phyloP scores from a whole-genome alignment of 768 basidiomycete species.

The Thelephora aurantiotincta region DNA sequence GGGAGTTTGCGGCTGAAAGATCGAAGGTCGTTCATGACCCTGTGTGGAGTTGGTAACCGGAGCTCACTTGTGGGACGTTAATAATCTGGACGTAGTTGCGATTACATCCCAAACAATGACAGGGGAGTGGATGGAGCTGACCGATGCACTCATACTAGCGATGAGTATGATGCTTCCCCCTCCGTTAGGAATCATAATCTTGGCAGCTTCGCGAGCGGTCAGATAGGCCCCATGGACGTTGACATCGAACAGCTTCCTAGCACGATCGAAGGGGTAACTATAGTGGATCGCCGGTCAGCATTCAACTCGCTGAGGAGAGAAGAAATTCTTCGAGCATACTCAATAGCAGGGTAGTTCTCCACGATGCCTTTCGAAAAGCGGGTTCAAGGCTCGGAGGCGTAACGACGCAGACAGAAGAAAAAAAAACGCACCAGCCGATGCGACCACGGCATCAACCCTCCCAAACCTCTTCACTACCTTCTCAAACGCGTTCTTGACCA shows the following conservation, averaged over 20 bases:
- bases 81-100: conserved; percentile 41
- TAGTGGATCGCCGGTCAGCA: neutral
- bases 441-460: conserved; percentile 70
- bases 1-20: conserved; percentile 65
- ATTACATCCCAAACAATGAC: conserved; percentile 8
- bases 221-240: conserved; percentile 92
- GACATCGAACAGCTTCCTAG: conserved; percentile 76
- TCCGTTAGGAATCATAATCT: conserved; percentile 73
- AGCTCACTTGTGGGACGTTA: conserved; percentile 69
- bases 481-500: conserved; percentile 61
- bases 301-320: neutral
- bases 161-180: conserved; percentile 77
- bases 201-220: conserved; percentile 92
- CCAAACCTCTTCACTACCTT: conserved; percentile 52
- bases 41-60: neutral
- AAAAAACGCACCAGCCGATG: conserved; percentile 61
- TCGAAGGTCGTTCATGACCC: neutral
- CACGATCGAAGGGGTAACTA: conserved; percentile 77
- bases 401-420: conserved; percentile 3
- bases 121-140: conserved; percentile 22
- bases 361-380: conserved; percentile 44
- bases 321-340: conserved; percentile 30
- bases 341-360: conserved; percentile 79
- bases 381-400: neutral
- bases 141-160: conserved; percentile 83